Conservation (phyloP, 192 early-diverging fungal genomes). For the Rhizoclosmatium sp. region DNA sequence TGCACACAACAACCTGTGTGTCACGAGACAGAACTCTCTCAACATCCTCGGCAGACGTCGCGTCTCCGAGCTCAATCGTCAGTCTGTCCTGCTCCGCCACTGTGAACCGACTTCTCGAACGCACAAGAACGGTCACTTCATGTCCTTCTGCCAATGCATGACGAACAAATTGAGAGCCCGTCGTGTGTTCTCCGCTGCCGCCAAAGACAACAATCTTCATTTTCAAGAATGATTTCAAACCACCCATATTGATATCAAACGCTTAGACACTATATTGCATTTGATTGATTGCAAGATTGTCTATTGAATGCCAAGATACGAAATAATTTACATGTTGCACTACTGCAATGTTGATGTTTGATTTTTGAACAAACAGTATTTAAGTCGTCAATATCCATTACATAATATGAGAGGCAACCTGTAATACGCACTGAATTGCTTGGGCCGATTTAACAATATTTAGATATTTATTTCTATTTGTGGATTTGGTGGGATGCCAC, state of each 20-base stretch:
- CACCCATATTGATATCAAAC: neutral
- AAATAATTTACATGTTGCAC: too few relatives aligned
- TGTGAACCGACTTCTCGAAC: neutral
- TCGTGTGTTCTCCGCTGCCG: neutral
- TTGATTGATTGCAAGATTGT: too few relatives aligned
- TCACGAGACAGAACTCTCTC: neutral
- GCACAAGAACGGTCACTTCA: slow-evolving; percentile 4
- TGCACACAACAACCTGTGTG: neutral
- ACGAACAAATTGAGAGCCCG: slow-evolving; percentile 3
- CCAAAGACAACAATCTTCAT: slow-evolving; percentile 11
- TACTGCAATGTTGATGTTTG: too few relatives aligned
- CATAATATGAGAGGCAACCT: too few relatives aligned
- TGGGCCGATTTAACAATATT: too few relatives aligned
- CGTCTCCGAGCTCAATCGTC: neutral
- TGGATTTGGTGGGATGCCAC: too few relatives aligned
- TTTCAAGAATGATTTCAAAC: neutral
- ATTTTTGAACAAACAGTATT: too few relatives aligned
- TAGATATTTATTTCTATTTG: too few relatives aligned
- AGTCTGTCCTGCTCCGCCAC: neutral
- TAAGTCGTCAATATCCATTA: too few relatives aligned
- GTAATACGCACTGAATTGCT: too few relatives aligned
- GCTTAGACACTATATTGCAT: too few relatives aligned
- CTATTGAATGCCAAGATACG: too few relatives aligned
- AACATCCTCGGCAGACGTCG: neutral
- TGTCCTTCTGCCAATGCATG: slow-evolving; percentile 4